Percentiles rank a stretch among this genome's conserved stretches.
Evolutionary conservation across 176 grass and related monocot genomes (phyloP).

Genomic region (Leersia perrieri): DNA sequence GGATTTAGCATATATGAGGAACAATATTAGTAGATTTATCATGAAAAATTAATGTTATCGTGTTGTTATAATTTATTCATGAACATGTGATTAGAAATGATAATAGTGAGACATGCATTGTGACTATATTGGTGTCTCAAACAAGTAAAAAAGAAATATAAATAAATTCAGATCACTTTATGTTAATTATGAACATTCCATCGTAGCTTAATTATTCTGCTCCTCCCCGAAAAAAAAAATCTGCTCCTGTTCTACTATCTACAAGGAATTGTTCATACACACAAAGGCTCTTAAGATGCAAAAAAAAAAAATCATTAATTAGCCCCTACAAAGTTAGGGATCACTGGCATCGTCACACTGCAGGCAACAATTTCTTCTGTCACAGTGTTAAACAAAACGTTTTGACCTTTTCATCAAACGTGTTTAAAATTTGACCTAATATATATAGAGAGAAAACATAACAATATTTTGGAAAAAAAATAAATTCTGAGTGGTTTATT

Average conservation of each 20-base stretch:
- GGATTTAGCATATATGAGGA: not conserved
- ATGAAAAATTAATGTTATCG: too few species aligned
- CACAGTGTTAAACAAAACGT: too few species aligned
- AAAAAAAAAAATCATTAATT: conserved; percentile 10
- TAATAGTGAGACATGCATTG: not conserved
- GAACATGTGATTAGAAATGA: not conserved
- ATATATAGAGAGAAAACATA: too few species aligned
- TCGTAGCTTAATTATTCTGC: not conserved
- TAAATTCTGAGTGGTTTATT: too few species aligned
- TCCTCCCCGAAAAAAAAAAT: too few species aligned
- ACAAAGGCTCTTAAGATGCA: not conserved
- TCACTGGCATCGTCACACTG: conserved; percentile 20
- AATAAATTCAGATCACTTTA: not conserved
- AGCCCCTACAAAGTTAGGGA: not conserved
- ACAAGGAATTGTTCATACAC: not conserved
- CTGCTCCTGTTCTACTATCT: not conserved
- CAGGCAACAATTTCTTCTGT: too few species aligned
- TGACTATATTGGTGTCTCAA: not conserved
- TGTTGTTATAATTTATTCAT: not conserved
- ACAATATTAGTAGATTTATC: not conserved
- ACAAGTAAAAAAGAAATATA: not conserved
- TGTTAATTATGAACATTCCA: not conserved
- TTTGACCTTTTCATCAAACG: too few species aligned
- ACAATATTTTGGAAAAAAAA: too few species aligned
- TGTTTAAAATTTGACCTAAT: too few species aligned